These are phyloP conservation scores for Nigrograna mackinnonii DNA, from an alignment of 2,329 filamentous ascomycete genomes.

Conservation along the genomic window DNA sequence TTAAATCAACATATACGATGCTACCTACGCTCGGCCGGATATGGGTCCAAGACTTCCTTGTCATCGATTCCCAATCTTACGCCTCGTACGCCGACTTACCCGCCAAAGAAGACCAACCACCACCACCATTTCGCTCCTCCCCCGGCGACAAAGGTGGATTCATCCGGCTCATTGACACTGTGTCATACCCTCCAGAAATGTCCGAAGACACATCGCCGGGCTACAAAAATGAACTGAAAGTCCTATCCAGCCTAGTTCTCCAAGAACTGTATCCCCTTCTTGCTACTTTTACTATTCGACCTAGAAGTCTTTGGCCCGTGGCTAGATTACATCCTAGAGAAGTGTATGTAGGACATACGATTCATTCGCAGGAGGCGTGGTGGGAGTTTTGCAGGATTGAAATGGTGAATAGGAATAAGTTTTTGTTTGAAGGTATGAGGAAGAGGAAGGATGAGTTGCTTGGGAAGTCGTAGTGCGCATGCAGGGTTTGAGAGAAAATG, in stretches of 20 bases:
- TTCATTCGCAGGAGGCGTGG: background rate
- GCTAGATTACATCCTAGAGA: background rate
- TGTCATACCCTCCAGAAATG: background rate
- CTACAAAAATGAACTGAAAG: background rate
- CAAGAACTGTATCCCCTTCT: background rate
- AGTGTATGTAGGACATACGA: background rate
- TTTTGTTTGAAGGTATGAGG: no score
- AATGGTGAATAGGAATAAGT: no score
- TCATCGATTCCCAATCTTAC: background rate
- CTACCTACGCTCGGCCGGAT: background rate
- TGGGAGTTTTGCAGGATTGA: no score
- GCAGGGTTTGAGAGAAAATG: no score
- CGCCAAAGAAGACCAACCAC: background rate
- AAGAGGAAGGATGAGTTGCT: no score
- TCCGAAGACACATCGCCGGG: background rate
- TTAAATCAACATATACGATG: background rate
- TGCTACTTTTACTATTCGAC: background rate
- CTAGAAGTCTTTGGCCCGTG: background rate
- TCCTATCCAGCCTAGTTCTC: background rate
- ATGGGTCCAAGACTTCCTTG: constrained; percentile 1
- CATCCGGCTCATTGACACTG: background rate
- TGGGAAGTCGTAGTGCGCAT: no score
- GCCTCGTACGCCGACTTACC: background rate
- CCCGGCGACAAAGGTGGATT: constrained; percentile 2
- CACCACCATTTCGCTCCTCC: background rate